Evolutionary conservation across 805 yeast species (phyloP), one percentile per base, ranked within the genome.

Genomic region (Yamadazyma philogaea): DNA sequence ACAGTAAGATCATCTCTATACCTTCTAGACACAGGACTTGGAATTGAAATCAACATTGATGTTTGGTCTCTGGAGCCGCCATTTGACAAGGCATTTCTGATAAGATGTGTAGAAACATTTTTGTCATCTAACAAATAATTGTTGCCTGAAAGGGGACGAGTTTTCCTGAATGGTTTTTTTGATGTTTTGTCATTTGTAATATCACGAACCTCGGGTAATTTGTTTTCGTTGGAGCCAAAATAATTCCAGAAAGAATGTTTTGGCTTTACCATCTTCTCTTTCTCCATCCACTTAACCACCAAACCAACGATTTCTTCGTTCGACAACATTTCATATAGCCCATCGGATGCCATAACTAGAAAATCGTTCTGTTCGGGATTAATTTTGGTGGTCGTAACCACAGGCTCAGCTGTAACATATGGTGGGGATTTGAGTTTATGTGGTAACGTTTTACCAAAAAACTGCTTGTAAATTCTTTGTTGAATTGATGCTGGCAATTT

Each of bases 1-100:
- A 90, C 97, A 0, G 98, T 90, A 58, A 93, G 73, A 62, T 93
- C 99, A 66, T 93, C 99, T 61, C 99, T 80, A 64, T 90, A 91
- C 34, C 88, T 76, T 64, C 99, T 80, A 16, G 96, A 84, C 52
- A 85, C 76, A 1, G 98, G 97, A 14, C 89, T 78, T 15, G 98
- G 98, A 40, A 93, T 88, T 41, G 93, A 83, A 14, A 89, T 84
- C 46, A 93, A 69, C 78, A 93, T 86, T 17, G 90, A 80, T 2
- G 90, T 89, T 53, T 88, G 90, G 48, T 91, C 96, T 49, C 80
- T 79, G 30, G 87, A 82, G 0, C 95, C 96, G 6, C 96, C 96
- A 49, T 77, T 77, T 44, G 87, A 80, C 44, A 93, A 72, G 0
- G 99, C 98, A 61, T 93, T 91, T 60, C 99, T 78, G 35, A 93